Evolutionary conservation across 768 basidiomycete species (phyloP).

Genomic region (Roridomyces roridus): DNA sequence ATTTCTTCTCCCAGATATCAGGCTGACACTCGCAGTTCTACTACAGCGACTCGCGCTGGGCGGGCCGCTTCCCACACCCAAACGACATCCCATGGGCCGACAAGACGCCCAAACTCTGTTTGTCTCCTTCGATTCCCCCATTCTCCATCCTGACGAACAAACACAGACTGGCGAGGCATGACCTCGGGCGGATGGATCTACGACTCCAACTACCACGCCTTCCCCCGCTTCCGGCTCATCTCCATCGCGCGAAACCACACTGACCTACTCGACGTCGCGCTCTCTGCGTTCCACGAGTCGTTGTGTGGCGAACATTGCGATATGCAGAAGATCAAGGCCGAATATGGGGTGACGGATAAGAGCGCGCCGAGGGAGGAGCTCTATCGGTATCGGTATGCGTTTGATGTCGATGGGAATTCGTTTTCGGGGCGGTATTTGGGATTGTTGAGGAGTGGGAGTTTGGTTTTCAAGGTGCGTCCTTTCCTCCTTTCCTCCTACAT

Average conservation of each 20-base stretch:
- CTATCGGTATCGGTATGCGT: neutral
- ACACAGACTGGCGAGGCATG: constrained; percentile 10
- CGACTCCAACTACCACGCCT: neutral
- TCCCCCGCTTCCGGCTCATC: constrained; percentile 7
- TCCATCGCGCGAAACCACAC: neutral
- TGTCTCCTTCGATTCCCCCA: no score
- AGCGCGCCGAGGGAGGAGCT: neutral
- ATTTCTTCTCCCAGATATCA: no score
- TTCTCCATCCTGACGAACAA: no score
- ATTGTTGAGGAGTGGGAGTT: constrained; percentile 1
- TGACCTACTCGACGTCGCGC: neutral
- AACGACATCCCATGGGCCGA: no score
- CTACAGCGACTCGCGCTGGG: no score
- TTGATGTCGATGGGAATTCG: constrained; percentile 6
- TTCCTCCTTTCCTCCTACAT: neutral
- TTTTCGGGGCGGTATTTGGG: constrained; percentile 4
- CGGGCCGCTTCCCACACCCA: no score
- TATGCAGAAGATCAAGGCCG: neutral
- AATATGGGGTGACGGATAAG: neutral
- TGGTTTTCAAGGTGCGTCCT: constrained; percentile 13
- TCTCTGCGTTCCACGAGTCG: neutral
- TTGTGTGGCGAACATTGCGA: neutral
- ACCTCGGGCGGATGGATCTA: constrained; percentile 1
- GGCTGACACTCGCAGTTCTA: no score
- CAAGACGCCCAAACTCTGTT: no score